Evolutionary conservation across 331 rosid species (phyloP).

Genomic region (Malus hybrid): DNA sequence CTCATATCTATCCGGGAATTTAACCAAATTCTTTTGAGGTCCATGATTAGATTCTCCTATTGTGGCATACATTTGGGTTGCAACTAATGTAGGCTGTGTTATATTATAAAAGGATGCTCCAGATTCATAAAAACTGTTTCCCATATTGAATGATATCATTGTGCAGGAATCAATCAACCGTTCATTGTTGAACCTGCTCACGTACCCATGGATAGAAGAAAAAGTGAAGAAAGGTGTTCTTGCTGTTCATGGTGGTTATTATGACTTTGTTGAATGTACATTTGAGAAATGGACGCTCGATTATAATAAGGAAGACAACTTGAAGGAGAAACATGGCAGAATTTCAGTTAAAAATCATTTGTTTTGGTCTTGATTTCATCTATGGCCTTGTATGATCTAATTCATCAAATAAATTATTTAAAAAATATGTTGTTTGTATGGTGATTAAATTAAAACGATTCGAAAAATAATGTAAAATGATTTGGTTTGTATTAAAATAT

Average conservation of each 20-base stretch:
- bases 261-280: constrained; percentile 77
- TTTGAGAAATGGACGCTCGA: constrained; percentile 97
- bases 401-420: not conserved
- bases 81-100: not conserved
- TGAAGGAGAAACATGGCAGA: constrained; percentile 30
- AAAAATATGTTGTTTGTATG: not conserved
- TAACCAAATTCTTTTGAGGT: not conserved
- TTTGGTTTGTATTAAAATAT: not conserved
- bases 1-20: not conserved
- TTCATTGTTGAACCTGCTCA: constrained; percentile 65
- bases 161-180: constrained; percentile 75
- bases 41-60: not conserved
- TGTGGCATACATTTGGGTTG: not conserved
- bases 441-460: not conserved
- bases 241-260: constrained; percentile 78
- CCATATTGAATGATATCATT: constrained; percentile 1
- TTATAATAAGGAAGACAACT: constrained; percentile 41
- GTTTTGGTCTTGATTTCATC: constrained; percentile 50
- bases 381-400: not conserved
- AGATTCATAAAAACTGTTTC: not conserved
- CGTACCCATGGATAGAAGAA: constrained; percentile 91
- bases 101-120: not conserved
- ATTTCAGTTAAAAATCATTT: constrained; percentile 48
- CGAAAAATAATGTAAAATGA: not conserved
- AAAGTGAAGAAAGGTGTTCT: constrained; percentile 64